Evolutionary conservation across 768 basidiomycete species (phyloP).

Genomic region (Collybia mongolica): DNA sequence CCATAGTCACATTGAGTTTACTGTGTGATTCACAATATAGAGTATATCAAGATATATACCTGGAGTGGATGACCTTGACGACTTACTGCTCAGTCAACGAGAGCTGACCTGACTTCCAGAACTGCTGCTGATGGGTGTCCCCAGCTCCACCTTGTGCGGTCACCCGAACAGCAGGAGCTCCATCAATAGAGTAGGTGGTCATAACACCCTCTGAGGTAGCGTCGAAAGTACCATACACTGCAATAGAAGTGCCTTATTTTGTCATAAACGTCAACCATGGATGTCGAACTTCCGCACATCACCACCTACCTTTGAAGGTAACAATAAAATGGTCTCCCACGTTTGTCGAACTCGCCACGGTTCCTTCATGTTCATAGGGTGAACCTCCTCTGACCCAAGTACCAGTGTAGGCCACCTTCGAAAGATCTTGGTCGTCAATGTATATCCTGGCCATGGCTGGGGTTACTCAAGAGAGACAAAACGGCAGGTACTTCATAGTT

Average conservation of each 20-base stretch:
- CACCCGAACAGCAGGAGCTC: constrained; percentile 19
- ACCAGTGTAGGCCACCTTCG: constrained; percentile 29
- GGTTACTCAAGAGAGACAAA: neutral
- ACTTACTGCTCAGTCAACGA: constrained; percentile 29
- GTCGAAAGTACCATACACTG: constrained; percentile 34
- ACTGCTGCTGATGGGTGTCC: constrained; percentile 30
- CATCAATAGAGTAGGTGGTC: constrained; percentile 34
- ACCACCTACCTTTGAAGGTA: constrained; percentile 27
- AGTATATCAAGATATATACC: no score
- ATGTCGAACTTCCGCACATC: neutral
- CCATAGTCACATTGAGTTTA: constrained; percentile 32
- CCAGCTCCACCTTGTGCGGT: constrained; percentile 22
- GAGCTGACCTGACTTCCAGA: constrained; percentile 30
- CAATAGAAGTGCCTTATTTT: constrained; percentile 27
- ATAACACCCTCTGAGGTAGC: constrained; percentile 31
- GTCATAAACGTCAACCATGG: neutral
- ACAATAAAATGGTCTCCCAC: constrained; percentile 33
- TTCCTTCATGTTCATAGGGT: constrained; percentile 21
- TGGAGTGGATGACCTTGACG: neutral
- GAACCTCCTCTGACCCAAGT: constrained; percentile 31
- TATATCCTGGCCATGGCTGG: constrained; percentile 16
- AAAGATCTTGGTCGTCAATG: constrained; percentile 34
- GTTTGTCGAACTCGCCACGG: constrained; percentile 30
- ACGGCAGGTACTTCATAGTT: neutral
- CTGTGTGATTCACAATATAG: constrained; percentile 11